Conservation (phyloP, 768 basidiomycete species). For the Hysterangium stoloniferum region DNA sequence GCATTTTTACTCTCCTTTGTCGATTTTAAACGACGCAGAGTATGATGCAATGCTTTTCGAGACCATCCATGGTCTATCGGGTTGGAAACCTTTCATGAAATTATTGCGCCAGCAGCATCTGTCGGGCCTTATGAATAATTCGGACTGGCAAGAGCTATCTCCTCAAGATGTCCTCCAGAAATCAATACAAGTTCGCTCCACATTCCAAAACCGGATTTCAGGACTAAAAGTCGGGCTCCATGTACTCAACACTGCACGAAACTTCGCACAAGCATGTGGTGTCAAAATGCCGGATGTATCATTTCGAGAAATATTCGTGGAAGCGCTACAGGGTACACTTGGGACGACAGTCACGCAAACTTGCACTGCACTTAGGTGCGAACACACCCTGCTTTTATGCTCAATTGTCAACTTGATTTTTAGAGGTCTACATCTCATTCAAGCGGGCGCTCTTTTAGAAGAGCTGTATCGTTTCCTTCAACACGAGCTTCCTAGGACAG, state of each 20-base stretch:
- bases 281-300: background rate
- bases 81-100: conserved; percentile 8
- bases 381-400: too few species aligned
- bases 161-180: conserved; percentile 2
- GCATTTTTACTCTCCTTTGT: conserved; percentile 59
- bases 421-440: conserved; percentile 35
- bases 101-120: background rate
- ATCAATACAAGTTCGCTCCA: background rate
- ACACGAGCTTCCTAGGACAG: conserved; percentile 23
- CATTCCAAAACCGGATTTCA: conserved; percentile 1
- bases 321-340: background rate
- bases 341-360: too few species aligned
- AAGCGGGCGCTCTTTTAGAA: conserved; percentile 32
- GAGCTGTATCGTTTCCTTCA: conserved; percentile 35
- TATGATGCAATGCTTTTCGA: background rate
- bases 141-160: conserved; percentile 1
- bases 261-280: background rate
- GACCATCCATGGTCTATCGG: background rate
- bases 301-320: background rate
- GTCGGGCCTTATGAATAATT: background rate
- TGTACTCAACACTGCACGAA: background rate
- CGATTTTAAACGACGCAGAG: conserved; percentile 27
- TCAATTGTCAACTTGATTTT: background rate
- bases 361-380: too few species aligned
- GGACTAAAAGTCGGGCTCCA: conserved; percentile 1